These are phyloP conservation scores for Serendipita vermifera DNA, from an alignment of 768 basidiomycete species.

Conservation along the genomic window DNA sequence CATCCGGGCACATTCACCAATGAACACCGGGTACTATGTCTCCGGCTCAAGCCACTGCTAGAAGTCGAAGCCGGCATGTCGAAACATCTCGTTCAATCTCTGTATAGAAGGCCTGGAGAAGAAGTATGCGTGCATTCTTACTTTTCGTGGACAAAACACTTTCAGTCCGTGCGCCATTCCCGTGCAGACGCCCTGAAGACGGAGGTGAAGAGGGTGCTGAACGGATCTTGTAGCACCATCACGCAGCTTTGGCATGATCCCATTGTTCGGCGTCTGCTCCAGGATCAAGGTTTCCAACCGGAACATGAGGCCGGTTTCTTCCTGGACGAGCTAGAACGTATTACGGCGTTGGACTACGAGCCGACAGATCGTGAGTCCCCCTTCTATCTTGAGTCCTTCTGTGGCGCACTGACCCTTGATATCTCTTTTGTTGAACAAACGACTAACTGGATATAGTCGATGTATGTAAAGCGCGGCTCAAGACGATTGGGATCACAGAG, in stretches of 20 bases:
- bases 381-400: not conserved
- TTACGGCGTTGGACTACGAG: constrained; percentile 11
- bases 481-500: constrained; percentile 15
- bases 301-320: constrained; percentile 15
- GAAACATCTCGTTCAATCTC: not conserved
- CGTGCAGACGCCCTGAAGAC: not conserved
- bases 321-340: constrained; percentile 14
- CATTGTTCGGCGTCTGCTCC: constrained; percentile 9
- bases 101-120: not conserved
- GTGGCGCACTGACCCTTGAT: not conserved
- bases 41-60: not conserved
- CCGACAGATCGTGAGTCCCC: constrained; percentile 12
- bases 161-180: not conserved
- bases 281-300: constrained; percentile 10
- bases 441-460: constrained; percentile 44
- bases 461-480: constrained; percentile 15
- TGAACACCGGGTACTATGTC: not conserved
- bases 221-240: not conserved
- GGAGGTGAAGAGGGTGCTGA: not conserved
- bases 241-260: constrained; percentile 13
- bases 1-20: not conserved
- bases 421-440: constrained; percentile 28
- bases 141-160: constrained; percentile 3
- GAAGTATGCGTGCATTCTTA: not conserved
- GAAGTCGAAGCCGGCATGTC: not conserved